Base-by-base conservation (phyloP, 352 stramenopile genomes). In the Aphanomyces stellatus region DNA sequence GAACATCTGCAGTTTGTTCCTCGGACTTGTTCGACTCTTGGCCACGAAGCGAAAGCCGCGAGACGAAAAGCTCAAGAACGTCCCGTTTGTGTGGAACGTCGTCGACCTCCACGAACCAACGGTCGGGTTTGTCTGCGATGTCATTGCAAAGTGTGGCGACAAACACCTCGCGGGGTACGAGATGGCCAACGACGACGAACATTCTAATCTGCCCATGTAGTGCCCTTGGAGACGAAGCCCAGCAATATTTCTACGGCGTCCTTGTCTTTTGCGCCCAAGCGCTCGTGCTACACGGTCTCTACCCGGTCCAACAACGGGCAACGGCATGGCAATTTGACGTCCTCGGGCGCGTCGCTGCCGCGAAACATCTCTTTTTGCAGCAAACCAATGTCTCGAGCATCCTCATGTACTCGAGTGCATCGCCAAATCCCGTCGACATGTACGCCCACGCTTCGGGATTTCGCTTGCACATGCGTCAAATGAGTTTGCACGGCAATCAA, bases 241-340 rank as follows among this genome's bases (percentile, higher is more conserved):
- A 89, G 28, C 84, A 85, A 17, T 90, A 90, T 41, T 87, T 91
- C 65, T 89, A 88, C 53, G 75, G 78, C 2, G 77, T 74, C 5
- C 65, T 93, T 4, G 76, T 93, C 13, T 93, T 88, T 53, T 87
- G 74, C 25, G 65, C 70, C 0, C 82, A 93, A 69, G 74, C 65
- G 0, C 77, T 83, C 7, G 15, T 88, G 1, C 51, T 93, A 28
- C 84, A 72, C 43, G 82, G 89, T 34, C 55, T 93, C 11, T 74
- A 70, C 31, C 74, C 76, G n/a, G 49, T 65, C 8, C 81, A 90
- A n/a, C n/a, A n/a, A 43, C 71, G 71, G 57, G 67, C 61, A 10
- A 59, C 27, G 0, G 31, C 70, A 24, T 74, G 71, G 1, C 59
- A 72, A 0, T 55, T 71, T 17, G 65, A 61, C 11, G 51, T 90